Conservation (phyloP, 2,329 filamentous ascomycete genomes). For the Aspergillus sp. region DNA sequence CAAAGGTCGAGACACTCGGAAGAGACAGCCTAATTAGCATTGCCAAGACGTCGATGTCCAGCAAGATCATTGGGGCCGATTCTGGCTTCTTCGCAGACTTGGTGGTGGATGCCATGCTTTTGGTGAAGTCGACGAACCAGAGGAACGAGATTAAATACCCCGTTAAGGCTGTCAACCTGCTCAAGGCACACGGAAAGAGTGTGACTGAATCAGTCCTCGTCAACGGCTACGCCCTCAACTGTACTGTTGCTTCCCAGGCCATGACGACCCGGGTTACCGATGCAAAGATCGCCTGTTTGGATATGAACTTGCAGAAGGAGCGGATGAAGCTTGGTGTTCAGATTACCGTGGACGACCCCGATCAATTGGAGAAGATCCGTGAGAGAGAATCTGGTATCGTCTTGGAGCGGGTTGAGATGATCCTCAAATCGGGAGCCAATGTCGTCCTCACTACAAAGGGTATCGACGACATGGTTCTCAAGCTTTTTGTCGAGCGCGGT, state of each 20-base stretch:
- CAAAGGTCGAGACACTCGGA: constrained; percentile 86
- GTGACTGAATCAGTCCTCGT: constrained; percentile 80
- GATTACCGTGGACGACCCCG: constrained; percentile 94
- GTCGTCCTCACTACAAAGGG: constrained; percentile 96
- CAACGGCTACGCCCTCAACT: constrained; percentile 96
- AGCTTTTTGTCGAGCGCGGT: constrained; percentile 88
- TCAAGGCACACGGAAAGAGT: constrained; percentile 97
- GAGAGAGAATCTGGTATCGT: constrained; percentile 89
- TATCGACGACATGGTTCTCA: constrained; percentile 91
- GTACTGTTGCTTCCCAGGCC: constrained; percentile 94
- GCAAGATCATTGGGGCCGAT: constrained; percentile 95
- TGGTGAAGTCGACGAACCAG: constrained; percentile 89
- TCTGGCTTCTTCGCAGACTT: constrained; percentile 96
- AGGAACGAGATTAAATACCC: constrained; percentile 90
- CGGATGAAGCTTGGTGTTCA: constrained; percentile 98
- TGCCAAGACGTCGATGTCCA: constrained; percentile 98
- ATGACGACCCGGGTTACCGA: constrained; percentile 91
- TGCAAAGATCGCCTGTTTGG: constrained; percentile 92
- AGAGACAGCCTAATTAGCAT: constrained; percentile 89
- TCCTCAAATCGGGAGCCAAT: constrained; percentile 93
- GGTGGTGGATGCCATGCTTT: constrained; percentile 92
- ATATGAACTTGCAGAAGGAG: constrained; percentile 99
- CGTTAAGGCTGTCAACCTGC: constrained; percentile 96
- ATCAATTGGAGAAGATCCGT: constrained; percentile 95
- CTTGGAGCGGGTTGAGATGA: constrained; percentile 91